These are phyloP conservation scores for Hypoxylon sp. DNA, from an alignment of 2,329 filamentous ascomycete genomes.

Conservation along the genomic window DNA sequence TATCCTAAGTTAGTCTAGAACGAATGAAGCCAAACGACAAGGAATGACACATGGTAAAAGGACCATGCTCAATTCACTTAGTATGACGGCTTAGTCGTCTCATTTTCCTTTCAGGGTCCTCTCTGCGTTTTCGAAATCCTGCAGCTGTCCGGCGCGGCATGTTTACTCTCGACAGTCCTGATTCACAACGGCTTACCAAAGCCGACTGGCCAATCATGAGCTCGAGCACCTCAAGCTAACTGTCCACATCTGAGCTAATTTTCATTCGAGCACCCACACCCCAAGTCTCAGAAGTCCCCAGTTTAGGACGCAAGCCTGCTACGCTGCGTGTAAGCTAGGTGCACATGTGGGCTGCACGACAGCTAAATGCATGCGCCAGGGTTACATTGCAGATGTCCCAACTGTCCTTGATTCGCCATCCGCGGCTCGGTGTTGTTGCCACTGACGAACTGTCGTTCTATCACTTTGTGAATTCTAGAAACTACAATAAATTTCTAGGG, in stretches of 20 bases:
- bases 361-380: slow-evolving; percentile 37
- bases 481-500: slow-evolving; percentile 10
- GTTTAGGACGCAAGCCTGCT: slow-evolving; percentile 30
- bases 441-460: slow-evolving; percentile 24
- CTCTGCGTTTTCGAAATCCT: slow-evolving; percentile 24
- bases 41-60: background rate
- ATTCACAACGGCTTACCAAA: slow-evolving; percentile 21
- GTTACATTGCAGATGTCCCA: slow-evolving; percentile 37
- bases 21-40: background rate
- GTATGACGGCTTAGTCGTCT: slow-evolving; percentile 5
- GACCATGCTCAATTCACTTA: background rate
- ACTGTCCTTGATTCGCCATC: slow-evolving; percentile 36
- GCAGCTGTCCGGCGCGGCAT: slow-evolving; percentile 22
- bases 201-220: slow-evolving; percentile 29
- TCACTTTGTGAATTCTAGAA: slow-evolving; percentile 29
- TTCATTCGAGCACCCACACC: slow-evolving; percentile 38
- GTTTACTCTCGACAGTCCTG: slow-evolving; percentile 16
- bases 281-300: slow-evolving; percentile 2
- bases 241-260: slow-evolving; percentile 39
- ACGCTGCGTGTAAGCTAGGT: slow-evolving; percentile 27
- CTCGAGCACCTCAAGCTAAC: slow-evolving; percentile 12
- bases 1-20: background rate
- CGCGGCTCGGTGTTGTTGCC: slow-evolving; percentile 30
- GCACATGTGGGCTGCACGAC: slow-evolving; percentile 44
- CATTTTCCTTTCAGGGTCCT: slow-evolving; percentile 16